Base-by-base conservation (phyloP, 2,329 filamentous ascomycete genomes). In the Juglanconis sp. region DNA sequence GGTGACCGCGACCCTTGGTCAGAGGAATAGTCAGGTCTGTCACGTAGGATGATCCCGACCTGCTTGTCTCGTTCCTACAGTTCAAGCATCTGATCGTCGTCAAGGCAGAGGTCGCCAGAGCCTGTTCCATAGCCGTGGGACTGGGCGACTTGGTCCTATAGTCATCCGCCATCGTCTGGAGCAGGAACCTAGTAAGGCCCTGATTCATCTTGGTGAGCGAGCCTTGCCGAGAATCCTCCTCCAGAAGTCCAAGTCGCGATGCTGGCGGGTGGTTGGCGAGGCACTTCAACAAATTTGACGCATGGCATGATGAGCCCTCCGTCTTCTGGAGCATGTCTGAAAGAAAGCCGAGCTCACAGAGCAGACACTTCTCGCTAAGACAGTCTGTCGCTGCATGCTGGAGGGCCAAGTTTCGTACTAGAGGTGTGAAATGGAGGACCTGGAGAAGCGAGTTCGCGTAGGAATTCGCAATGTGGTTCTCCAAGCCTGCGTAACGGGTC, bases 321-420 rank as follows among this genome's bases (percentile, higher is more conserved):
- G 95, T 95, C 72, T 98, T 99, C 68, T 98, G 90, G 31, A 99
- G 82, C 95, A 99, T 99, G 71, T 99, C 96, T 68, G 96, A 96
- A 9, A 99, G 79, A 71, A 95, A 99, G 1, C 95, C 95, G 65
- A 99, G 81, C 74, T 99, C 95, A 74, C 95, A 99, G 1, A 99
- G 78, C 47, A 99, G 79, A 73, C 95, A 99, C 36, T 86, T 83
- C 58, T 96, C 92, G 66, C 86, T 87, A 2, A 92, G 79, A 70
- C 95, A 99, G 13, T 89, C 85, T 8, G 90, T 91, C 1, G 95
- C 92, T 1, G 93, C 90, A 72, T 99, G 95, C 61, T 93, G 88
- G 1, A 99, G 81, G 9, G 95, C 90, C 55, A 96, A 76, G 69
- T 99, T 99, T 52, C 94, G 87, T 56, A 97, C 81, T 24, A 96